Conservation (phyloP, 2,329 filamentous ascomycete genomes). For the Fusarium bulbicola region DNA sequence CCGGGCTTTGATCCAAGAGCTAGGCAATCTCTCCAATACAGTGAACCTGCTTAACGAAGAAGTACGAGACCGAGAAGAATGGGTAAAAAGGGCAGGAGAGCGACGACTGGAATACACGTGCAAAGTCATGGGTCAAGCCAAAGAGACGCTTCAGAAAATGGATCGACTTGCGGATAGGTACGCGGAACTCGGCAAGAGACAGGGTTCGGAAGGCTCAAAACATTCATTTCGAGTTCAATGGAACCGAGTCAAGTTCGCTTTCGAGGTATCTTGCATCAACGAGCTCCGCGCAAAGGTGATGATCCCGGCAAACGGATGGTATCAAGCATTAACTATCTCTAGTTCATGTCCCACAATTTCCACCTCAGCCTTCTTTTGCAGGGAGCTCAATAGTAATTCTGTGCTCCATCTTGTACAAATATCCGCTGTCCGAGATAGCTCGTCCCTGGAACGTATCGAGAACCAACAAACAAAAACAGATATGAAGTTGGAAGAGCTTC, state of each 20-base stretch:
- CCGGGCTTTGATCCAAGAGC: rapidly evolving
- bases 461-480: background rate
- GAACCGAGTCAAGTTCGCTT: background rate
- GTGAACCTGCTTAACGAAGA: rapidly evolving
- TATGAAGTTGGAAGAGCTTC: rapidly evolving
- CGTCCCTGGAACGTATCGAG: background rate
- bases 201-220: rapidly evolving
- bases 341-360: rapidly evolving
- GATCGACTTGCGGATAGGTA: background rate
- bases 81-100: rapidly evolving
- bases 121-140: background rate
- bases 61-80: rapidly evolving
- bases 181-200: rapidly evolving
- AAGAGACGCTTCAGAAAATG: background rate
- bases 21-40: rapidly evolving
- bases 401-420: too few relatives aligned
- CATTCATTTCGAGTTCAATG: rapidly evolving
- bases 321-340: rapidly evolving
- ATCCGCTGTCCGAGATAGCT: too few relatives aligned
- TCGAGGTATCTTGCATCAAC: background rate
- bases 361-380: rapidly evolving
- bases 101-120: background rate
- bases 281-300: rapidly evolving
- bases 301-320: rapidly evolving
- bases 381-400: background rate